phyloP scores from a whole-genome alignment of 495 filamentous ascomycete genomes.

The Aspergillus homomorphus region DNA sequence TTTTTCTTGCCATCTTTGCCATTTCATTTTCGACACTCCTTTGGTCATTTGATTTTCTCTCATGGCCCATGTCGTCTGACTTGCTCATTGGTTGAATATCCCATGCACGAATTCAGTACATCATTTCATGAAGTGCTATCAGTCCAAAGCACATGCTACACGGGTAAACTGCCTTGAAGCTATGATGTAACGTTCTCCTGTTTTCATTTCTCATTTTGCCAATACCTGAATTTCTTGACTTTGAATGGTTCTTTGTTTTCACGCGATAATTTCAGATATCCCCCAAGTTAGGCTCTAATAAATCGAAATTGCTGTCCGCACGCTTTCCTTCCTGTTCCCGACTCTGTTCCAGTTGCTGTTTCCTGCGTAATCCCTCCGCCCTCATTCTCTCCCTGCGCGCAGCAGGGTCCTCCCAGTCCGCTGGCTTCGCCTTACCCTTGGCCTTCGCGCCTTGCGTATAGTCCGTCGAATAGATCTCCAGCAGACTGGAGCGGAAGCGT shows the following conservation, averaged over 20 bases:
- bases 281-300: not conserved
- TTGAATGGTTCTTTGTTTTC: not conserved
- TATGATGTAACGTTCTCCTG: not conserved
- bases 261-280: not conserved
- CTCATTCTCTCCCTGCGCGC: conserved; percentile 57
- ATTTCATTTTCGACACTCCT: not conserved
- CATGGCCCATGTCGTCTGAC: not conserved
- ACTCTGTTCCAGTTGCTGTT: conserved; percentile 25
- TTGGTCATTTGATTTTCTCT: not conserved
- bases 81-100: not conserved
- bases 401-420: conserved; percentile 57
- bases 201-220: not conserved
- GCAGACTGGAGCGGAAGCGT: conserved; percentile 47
- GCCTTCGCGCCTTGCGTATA: conserved; percentile 13
- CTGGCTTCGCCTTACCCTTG: conserved; percentile 23
- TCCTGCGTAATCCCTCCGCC: conserved; percentile 56
- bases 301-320: conserved; percentile 6
- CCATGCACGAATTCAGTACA: not conserved
- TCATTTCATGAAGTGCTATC: not conserved
- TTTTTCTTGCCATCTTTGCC: not conserved
- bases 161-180: not conserved
- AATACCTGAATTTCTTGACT: not conserved
- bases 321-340: conserved; percentile 13
- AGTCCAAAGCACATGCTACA: not conserved
- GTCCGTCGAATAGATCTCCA: conserved; percentile 21